These are phyloP conservation scores for Eucalyptus erythrocorys DNA, from an alignment of 345 rosid genomes.

Conservation along the genomic window DNA sequence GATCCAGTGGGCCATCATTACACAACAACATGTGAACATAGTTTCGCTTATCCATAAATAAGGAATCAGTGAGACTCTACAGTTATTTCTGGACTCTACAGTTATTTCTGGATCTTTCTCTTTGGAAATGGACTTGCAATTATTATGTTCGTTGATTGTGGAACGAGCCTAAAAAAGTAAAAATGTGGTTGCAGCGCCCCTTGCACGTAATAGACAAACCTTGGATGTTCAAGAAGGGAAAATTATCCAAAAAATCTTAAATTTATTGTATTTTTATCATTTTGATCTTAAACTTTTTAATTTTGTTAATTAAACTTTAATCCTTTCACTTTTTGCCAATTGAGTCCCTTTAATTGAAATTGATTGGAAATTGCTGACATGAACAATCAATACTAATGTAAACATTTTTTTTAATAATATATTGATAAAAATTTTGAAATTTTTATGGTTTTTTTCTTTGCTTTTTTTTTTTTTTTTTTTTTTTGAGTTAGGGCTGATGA, in stretches of 20 bases:
- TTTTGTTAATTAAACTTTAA: rapidly evolving
- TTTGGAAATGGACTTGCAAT: neutral
- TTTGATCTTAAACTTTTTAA: rapidly evolving
- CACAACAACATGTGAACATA: neutral
- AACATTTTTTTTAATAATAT: no score
- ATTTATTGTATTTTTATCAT: rapidly evolving
- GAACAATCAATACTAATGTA: rapidly evolving
- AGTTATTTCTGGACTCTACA: neutral
- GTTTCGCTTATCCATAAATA: neutral
- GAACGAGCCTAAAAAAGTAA: neutral
- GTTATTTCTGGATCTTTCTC: neutral
- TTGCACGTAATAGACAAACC: neutral
- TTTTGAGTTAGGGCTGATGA: no score
- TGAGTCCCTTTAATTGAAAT: rapidly evolving
- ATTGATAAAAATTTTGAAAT: no score
- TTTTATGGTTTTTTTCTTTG: no score
- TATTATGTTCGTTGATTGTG: neutral
- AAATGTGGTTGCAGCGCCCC: no score
- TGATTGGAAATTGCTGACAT: no score
- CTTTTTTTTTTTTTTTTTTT: no score
- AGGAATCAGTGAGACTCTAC: neutral
- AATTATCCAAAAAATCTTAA: rapidly evolving
- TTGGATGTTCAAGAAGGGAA: neutral
- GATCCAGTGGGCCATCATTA: neutral
- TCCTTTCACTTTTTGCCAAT: rapidly evolving